These are phyloP conservation scores for Pterocarpus macrocarpus DNA, from an alignment of 306 rosid genomes.

Conservation along the genomic window DNA sequence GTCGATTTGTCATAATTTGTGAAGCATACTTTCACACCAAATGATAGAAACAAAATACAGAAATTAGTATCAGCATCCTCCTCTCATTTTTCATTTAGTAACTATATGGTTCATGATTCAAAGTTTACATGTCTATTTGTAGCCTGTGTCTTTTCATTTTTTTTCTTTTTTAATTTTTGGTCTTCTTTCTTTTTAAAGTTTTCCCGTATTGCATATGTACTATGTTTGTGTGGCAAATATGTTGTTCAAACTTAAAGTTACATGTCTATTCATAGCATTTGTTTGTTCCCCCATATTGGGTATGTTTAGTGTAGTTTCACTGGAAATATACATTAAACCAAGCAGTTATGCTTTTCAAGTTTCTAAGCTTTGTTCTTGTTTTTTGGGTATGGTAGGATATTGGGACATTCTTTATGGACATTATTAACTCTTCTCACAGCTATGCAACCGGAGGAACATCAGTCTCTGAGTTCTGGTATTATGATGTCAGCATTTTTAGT, in stretches of 20 bases:
- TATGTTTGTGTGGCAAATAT: neutral
- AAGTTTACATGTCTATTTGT: too few species aligned
- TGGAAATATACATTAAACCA: constrained; percentile 15
- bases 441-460: constrained; percentile 99
- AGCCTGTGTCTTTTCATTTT: neutral
- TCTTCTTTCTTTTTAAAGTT: too few species aligned
- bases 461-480: constrained; percentile 79
- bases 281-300: constrained; percentile 17
- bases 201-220: neutral
- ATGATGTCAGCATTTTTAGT: constrained; percentile 27
- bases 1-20: constrained; percentile 15
- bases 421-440: constrained; percentile 87
- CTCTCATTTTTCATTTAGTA: too few species aligned
- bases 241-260: too few species aligned
- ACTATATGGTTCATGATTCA: too few species aligned
- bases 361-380: constrained; percentile 24
- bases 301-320: constrained; percentile 15
- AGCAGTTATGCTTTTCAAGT: constrained; percentile 19
- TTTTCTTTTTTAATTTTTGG: neutral
- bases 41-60: too few species aligned
- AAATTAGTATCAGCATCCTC: too few species aligned
- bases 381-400: constrained; percentile 67
- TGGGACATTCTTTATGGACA: constrained; percentile 79
- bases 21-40: neutral
- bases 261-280: neutral